These are phyloP conservation scores for Sugiyamaella mastotermitis DNA, from an alignment of 805 yeast genomes.

Conservation along the genomic window DNA sequence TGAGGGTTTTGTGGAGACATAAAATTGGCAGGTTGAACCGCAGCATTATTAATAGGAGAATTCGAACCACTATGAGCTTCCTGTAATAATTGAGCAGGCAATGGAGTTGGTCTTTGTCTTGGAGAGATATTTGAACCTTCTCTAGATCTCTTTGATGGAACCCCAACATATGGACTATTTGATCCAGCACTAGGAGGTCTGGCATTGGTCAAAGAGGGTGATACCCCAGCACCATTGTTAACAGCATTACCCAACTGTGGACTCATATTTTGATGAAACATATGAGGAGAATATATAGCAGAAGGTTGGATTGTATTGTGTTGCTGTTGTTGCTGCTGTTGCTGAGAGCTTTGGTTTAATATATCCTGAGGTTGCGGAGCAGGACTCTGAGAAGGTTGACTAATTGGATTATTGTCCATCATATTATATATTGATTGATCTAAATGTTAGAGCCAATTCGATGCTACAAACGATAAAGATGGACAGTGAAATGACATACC, in stretches of 20 bases:
- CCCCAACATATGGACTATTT: constrained; percentile 6
- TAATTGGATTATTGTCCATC: no score
- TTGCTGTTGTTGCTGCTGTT: no score
- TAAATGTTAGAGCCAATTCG: no score
- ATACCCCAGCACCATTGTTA: no score
- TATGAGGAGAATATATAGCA: constrained; percentile 13
- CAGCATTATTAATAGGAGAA: constrained; percentile 12
- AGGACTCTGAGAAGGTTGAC: no score
- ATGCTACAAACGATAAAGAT: no score
- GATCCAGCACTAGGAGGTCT: constrained; percentile 4
- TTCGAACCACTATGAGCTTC: constrained; percentile 18
- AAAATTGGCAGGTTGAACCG: constrained; percentile 34
- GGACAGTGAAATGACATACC: no score
- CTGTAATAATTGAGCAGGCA: constrained; percentile 21
- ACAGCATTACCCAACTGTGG: constrained; percentile 13
- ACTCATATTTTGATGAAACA: constrained; percentile 13
- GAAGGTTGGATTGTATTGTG: constrained; percentile 16
- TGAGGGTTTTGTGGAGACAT: constrained; percentile 79
- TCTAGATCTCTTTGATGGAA: constrained; percentile 10
- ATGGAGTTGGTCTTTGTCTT: constrained; percentile 18
- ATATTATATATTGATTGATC: no score
- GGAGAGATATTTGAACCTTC: constrained; percentile 16
- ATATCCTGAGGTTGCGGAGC: no score
- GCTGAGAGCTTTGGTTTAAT: no score
- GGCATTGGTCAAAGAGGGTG: constrained; percentile 4